Conservation (phyloP, 1,284 basidiomycete genomes). For the Ustilago esculenta region DNA sequence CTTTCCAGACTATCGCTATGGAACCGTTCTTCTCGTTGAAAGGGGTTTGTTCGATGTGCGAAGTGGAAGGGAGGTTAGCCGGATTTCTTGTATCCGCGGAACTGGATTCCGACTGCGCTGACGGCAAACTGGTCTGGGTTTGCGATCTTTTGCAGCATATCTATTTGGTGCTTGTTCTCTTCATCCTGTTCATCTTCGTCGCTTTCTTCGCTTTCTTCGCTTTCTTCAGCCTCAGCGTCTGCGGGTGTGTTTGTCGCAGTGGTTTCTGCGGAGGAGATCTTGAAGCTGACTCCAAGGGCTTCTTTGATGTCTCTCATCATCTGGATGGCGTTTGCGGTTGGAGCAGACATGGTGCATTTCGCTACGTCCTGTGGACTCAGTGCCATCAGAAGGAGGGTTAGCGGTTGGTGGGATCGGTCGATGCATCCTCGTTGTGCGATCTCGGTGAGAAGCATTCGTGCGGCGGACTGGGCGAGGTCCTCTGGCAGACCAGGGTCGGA, state of each 20-base stretch:
- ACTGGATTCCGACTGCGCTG: conserved; percentile 60
- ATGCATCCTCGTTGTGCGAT: conserved; percentile 87
- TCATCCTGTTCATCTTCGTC: conserved; percentile 24
- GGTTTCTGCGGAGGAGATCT: conserved; percentile 64
- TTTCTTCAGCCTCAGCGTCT: conserved; percentile 7
- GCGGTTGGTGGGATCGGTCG: conserved; percentile 85
- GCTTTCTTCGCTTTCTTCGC: conserved; percentile 15
- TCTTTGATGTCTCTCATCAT: conserved; percentile 84
- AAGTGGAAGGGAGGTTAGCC: conserved; percentile 10
- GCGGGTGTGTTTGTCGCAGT: background rate
- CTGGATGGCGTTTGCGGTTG: conserved; percentile 81
- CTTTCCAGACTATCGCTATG: too few relatives aligned
- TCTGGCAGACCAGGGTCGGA: conserved; percentile 76
- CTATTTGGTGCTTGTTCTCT: conserved; percentile 16
- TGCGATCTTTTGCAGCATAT: conserved; percentile 6
- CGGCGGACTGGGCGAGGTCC: conserved; percentile 85
- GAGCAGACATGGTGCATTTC: conserved; percentile 82
- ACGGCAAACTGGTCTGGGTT: conserved; percentile 42
- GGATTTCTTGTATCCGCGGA: conserved; percentile 57
- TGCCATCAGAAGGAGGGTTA: conserved; percentile 91
- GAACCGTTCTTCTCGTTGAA: too few relatives aligned
- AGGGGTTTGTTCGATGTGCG: too few relatives aligned
- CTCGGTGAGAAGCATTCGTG: conserved; percentile 80
- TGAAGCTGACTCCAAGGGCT: conserved; percentile 78
- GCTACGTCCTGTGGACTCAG: conserved; percentile 96